A percentile compares a stretch with the other conserved stretches of the same genome.
Conservation (phyloP, 2,329 filamentous ascomycete genomes). For the Hymenoscyphus occultus region DNA sequence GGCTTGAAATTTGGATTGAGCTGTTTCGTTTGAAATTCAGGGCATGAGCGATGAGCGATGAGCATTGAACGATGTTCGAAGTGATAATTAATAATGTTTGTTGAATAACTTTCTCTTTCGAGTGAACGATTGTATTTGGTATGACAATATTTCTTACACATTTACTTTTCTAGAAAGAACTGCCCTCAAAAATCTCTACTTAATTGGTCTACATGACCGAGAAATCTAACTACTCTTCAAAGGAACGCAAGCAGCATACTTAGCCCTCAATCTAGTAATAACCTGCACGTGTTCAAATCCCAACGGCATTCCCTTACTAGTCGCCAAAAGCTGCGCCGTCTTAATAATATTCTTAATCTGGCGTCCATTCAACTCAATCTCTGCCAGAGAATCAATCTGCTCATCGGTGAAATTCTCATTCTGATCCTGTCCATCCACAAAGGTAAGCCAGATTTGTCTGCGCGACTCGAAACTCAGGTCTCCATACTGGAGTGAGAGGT, state of each 20-base stretch:
- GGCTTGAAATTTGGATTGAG: background rate
- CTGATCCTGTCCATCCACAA: conserved; percentile 11
- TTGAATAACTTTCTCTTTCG: too few species aligned
- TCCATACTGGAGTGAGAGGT: conserved; percentile 46
- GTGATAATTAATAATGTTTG: too few species aligned
- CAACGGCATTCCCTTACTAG: conserved; percentile 9
- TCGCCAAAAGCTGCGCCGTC: conserved; percentile 28
- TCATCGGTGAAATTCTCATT: conserved; percentile 12
- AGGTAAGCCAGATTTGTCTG: conserved; percentile 40
- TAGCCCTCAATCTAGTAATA: conserved; percentile 10
- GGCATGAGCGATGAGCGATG: background rate
- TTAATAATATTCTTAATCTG: conserved; percentile 39
- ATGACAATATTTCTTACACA: too few species aligned
- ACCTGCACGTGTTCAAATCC: conserved; percentile 11
- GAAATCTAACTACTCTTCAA: conserved; percentile 7
- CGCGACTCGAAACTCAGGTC: conserved; percentile 41
- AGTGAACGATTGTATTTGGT: too few species aligned
- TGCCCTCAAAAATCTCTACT: too few species aligned
- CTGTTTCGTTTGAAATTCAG: background rate
- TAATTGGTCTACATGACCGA: background rate
- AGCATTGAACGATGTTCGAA: background rate
- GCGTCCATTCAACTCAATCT: conserved; percentile 41
- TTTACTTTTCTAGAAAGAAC: too few species aligned
- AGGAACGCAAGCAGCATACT: conserved; percentile 11
- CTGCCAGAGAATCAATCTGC: conserved; percentile 34